Base-by-base conservation (phyloP, 768 basidiomycete species). In the Phanerochaete carnosa region DNA sequence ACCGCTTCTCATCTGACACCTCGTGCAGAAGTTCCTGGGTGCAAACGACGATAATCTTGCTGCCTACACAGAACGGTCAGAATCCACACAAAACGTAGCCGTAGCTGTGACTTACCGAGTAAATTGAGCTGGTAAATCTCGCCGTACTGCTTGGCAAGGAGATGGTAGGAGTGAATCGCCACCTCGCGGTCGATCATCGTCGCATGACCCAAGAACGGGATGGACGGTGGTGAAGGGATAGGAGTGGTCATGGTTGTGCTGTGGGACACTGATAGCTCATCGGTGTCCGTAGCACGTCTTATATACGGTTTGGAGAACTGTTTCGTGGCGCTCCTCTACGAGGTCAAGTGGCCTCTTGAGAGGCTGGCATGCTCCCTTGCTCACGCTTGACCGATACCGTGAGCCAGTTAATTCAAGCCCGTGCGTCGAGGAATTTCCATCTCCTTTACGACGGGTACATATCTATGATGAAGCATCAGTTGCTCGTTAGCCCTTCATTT, bases 141-240 rank as follows among this genome's bases (percentile, higher is more conserved):
- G 33, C 62, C 62, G 45, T 64, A 64, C 32, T 64, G 62, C 30
- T 53, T 43, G 26, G 62, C 53, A 13, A 75, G 72, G 23, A 75
- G 70, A 12, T 61, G 54, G 55, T 74, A 74, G 1, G 75, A 74
- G 49, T 61, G 61, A 4, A 75, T 33, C 1, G 77, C 76, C 3
- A 78, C 66, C 43, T 78, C 74, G 49, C 63, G 67, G 53, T 77
- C 76, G 57, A 77, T 62, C 1, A 68, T 51, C 32, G 69, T 65
- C 39, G 72, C 66, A 63, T 80, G 78, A 19, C 80, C 79, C 13
- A 80, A 59, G 65, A 79, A 73, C 12, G 78, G 77, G 32, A 79
- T 61, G 1, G 73, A 65, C 5, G 76, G 76, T 0, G 79, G 78
- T 52, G 75, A 73, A 12, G 79, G 79, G 46, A 80, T 80, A 0